A percentile compares a stretch with the other conserved stretches of the same genome.
These are phyloP conservation scores for Penstemon eatonii DNA, from an alignment of 257 asterid genomes.

Conservation along the genomic window DNA sequence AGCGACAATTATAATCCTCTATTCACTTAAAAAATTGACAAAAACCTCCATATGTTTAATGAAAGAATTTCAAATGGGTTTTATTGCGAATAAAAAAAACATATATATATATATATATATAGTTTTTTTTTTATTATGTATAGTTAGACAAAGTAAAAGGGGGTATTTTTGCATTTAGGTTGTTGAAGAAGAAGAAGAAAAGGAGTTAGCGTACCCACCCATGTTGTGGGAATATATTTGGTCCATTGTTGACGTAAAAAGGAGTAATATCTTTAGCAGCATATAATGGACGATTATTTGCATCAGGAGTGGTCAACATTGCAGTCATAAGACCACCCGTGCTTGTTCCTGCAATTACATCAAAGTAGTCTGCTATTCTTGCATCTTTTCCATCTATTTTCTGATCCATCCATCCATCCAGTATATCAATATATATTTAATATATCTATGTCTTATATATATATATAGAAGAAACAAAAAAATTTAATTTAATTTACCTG, in stretches of 20 bases:
- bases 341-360: slow-evolving; percentile 57
- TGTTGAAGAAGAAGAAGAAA: background rate
- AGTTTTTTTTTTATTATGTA: too few relatives aligned
- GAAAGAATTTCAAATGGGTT: too few relatives aligned
- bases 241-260: slow-evolving; percentile 45
- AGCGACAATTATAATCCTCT: too few relatives aligned
- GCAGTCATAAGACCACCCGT: slow-evolving; percentile 54
- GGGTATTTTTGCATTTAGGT: too few relatives aligned
- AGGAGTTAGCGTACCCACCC: slow-evolving; percentile 15
- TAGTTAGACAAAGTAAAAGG: too few relatives aligned
- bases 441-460: background rate
- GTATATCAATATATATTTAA: too few relatives aligned
- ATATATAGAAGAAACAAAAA: too few relatives aligned
- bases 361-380: slow-evolving; percentile 56
- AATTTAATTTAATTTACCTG: slow-evolving; percentile 41
- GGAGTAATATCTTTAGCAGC: slow-evolving; percentile 57
- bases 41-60: too few relatives aligned
- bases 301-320: slow-evolving; percentile 53
- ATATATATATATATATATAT: too few relatives aligned
- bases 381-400: slow-evolving; percentile 47
- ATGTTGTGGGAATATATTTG: slow-evolving; percentile 42
- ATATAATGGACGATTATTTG: slow-evolving; percentile 42
- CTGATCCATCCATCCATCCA: slow-evolving; percentile 21
- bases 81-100: too few relatives aligned
- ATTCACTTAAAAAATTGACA: too few relatives aligned